Percentiles rank a stretch among this genome's conserved stretches.
Conservation (phyloP, 208 protist species). For the Leishmania turanica region DNA sequence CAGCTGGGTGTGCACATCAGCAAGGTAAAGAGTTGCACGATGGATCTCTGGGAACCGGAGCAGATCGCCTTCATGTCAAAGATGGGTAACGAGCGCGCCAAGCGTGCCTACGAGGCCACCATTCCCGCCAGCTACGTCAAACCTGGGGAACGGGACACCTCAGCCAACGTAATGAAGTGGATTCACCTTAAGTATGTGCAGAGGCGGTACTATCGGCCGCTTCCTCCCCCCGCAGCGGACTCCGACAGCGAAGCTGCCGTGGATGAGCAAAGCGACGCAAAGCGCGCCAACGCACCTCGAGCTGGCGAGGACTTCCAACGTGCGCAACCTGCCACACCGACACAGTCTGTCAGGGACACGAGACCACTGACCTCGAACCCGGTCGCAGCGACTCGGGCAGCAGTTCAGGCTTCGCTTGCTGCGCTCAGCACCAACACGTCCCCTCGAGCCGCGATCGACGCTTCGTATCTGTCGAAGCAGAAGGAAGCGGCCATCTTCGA, state of each 20-base stretch:
- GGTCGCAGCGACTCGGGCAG: not conserved
- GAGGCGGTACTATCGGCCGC: constrained; percentile 34
- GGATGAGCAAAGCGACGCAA: not conserved
- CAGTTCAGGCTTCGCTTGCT: not conserved
- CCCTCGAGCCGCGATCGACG: too few relatives aligned
- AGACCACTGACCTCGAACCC: not conserved
- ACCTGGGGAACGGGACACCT: constrained; percentile 39
- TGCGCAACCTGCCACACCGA: too few relatives aligned
- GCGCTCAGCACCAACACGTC: not conserved
- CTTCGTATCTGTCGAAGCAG: not conserved
- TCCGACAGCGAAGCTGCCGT: not conserved
- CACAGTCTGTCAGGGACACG: not conserved
- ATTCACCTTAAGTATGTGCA: constrained; percentile 73
- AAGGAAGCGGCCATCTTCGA: constrained; percentile 11
- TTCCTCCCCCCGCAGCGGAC: not conserved
- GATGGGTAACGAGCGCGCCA: constrained; percentile 62
- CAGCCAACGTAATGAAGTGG: constrained; percentile 56
- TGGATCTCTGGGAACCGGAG: constrained; percentile 80
- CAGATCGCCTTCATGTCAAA: constrained; percentile 70
- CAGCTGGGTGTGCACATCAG: constrained; percentile 91
- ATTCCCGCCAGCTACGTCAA: constrained; percentile 52
- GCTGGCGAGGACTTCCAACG: too few relatives aligned
- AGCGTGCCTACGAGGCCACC: constrained; percentile 48
- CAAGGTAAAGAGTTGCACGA: constrained; percentile 86
- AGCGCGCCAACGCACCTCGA: too few relatives aligned